A percentile compares a stretch with the other conserved stretches of the same genome.
Conservation (phyloP, 768 basidiomycete species). For the Tulasnella sp. region DNA sequence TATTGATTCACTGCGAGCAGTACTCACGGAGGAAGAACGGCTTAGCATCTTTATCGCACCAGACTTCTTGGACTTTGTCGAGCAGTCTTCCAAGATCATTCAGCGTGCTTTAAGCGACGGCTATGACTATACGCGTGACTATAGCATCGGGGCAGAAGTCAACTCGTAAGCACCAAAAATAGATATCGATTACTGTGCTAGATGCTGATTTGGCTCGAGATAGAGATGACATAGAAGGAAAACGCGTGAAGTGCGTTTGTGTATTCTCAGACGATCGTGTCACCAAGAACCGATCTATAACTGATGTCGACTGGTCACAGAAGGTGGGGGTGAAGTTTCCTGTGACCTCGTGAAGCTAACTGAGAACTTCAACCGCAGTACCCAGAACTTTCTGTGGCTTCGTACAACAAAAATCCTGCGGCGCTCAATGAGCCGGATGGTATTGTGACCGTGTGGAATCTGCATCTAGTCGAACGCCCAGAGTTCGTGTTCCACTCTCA, state of each 20-base stretch:
- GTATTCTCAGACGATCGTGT: constrained; percentile 87
- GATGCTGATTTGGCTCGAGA: background rate
- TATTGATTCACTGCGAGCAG: too few species aligned
- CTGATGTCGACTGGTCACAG: constrained; percentile 95
- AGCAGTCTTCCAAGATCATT: constrained; percentile 88
- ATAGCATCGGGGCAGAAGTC: constrained; percentile 78
- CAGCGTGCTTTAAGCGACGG: constrained; percentile 89
- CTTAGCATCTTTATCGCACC: constrained; percentile 72
- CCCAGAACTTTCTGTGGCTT: constrained; percentile 87
- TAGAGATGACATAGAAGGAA: constrained; percentile 85
- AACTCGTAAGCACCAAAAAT: constrained; percentile 54
- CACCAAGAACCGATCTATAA: constrained; percentile 88
- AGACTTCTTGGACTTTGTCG: constrained; percentile 88
- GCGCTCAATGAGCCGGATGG: constrained; percentile 94
- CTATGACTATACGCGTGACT: constrained; percentile 96
- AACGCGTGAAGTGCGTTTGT: constrained; percentile 85
- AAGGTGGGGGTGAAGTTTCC: constrained; percentile 44
- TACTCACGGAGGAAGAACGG: constrained; percentile 79
- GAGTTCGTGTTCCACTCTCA: constrained; percentile 99
- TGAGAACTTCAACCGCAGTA: constrained; percentile 40
- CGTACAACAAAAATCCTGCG: constrained; percentile 95
- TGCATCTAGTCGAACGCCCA: constrained; percentile 87
- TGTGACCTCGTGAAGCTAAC: background rate
- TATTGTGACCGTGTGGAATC: constrained; percentile 94
- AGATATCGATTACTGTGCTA: too few species aligned